Evolutionary conservation across 768 basidiomycete genomes (phyloP), one percentile per base, ranked within the genome.

Genomic region (Pulveroboletus sp.): DNA sequence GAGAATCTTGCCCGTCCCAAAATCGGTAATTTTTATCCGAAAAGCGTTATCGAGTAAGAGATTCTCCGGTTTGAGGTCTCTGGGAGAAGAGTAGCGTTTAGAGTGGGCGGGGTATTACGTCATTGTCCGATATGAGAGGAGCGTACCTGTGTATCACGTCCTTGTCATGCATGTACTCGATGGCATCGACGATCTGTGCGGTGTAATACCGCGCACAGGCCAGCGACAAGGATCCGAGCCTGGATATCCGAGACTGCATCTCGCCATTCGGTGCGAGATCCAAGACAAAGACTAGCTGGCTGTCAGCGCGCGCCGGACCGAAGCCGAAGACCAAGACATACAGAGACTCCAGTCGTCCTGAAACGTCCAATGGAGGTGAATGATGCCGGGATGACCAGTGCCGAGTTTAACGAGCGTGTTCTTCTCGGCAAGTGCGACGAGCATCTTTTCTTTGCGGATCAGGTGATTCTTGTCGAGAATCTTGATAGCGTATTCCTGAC

Each of bases 21-120:
- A 98, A 66, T 99, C 97, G 14, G 93, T 90, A n/a, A 99, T 80
- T 67, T 93, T 95, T 63, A 97, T 82, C 45, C 92, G 83, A 70
- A 85, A 89, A 14, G 84, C 78, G 31, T 79, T 79, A 57, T 95
- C 93, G n/a, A 99, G 75, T 9, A 99, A 75, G 25, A 98, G 75
- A 64, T 97, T 97, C 68, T 89, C 88, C 10, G 88, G 88, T 64
- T 90, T 90, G 27, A 90, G 75, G 62, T 90, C 87, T 47, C 84
- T 84, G 65, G 34, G 2, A 12, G 14, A 25, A n/a, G n/a, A n/a
- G n/a, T n/a, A n/a, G n/a, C n/a, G n/a, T n/a, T n/a, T n/a, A n/a
- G n/a, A n/a, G n/a, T n/a, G 37, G 49, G 52, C 41, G n/a, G n/a
- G n/a, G n/a, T n/a, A n/a, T 48, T 49, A 47, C 53, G 55, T 32